Base-by-base conservation (phyloP, 441 rosid genomes). In the Pelargonium exstipulatum region DNA sequence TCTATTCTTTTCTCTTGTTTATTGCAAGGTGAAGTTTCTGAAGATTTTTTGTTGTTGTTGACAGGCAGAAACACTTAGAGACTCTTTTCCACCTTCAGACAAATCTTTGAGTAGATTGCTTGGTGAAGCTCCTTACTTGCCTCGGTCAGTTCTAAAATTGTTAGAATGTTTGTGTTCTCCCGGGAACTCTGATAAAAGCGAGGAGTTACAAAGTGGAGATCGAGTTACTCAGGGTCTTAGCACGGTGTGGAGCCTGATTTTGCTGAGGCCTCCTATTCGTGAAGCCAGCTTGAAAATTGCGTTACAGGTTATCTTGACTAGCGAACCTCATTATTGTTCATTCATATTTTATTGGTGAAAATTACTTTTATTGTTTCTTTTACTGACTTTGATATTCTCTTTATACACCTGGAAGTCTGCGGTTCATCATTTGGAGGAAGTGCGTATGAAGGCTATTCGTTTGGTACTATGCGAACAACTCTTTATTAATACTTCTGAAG, bases 141-240 rank as follows among this genome's bases (percentile, higher is more conserved):
- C 99, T n/a, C 81, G 87, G 71, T 85, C 95, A 24, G 87, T 91
- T 83, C 68, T 89, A 79, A 91, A 85, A 77, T 82, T 95, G 71
- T 78, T 95, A 76, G 96, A 87, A 80, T 75, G 87, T 70, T 84
- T 92, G 73, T 95, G 99, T 77, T 91, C 82, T 70, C 97, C 95
- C 80, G 88, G 79, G 76, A 82, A 74, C 77, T 62, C 71, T 69
- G 92, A 85, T 49, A 86, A 86, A 58, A 70, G 78, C 16, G 97
- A 88, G 76, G 96, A 87, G 71, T 77, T 84, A 57, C 96, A 86
- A 73, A 82, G 80, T 76, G 95, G 96, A 74, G 99, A 95, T 73
- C 89, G 97, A 76, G 96, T 95, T 67, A 95, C 94, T 81, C 99
- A 95, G 82, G 99, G 99, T 74, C 97, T 95, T 68, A 95, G 96